These are phyloP conservation scores for Pichia manshurica DNA, from an alignment of 805 yeast genomes.

Conservation along the genomic window DNA sequence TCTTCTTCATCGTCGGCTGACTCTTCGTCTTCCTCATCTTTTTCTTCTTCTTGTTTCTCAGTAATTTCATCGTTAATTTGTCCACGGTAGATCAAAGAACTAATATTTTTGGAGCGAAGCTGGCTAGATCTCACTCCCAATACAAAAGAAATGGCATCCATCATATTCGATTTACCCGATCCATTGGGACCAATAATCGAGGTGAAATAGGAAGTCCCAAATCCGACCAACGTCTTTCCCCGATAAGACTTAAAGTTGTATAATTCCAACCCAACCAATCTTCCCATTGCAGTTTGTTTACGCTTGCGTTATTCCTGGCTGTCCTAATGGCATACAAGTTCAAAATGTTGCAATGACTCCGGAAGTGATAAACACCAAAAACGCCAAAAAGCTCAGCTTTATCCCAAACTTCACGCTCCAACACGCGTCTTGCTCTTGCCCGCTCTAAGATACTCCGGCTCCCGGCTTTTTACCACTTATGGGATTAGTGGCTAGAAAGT, in stretches of 20 bases:
- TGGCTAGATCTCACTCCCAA: conserved; percentile 75
- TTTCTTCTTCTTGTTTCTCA: conserved; percentile 21
- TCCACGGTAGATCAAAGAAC: conserved; percentile 80
- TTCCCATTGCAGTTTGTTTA: conserved; percentile 61
- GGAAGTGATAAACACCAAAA: conserved; percentile 4
- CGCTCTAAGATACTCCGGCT: too few species aligned
- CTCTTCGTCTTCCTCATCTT: conserved; percentile 14
- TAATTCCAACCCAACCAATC: conserved; percentile 71
- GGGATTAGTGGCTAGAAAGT: too few species aligned
- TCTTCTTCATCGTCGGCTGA: conserved; percentile 54
- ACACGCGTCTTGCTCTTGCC: too few species aligned
- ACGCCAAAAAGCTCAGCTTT: background rate
- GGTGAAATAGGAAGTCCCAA: conserved; percentile 72
- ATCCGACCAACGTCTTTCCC: conserved; percentile 70
- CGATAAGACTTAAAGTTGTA: conserved; percentile 87
- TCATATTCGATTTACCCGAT: conserved; percentile 95
- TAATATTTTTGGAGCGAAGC: conserved; percentile 65
- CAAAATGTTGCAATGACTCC: too few species aligned
- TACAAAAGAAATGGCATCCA: conserved; percentile 91
- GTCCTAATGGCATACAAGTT: too few species aligned
- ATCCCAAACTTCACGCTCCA: too few species aligned
- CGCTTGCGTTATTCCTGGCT: too few species aligned
- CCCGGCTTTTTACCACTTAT: too few species aligned
- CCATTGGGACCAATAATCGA: conserved; percentile 98
- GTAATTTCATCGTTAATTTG: conserved; percentile 31